Evolutionary conservation across 176 grass and related monocot species (phyloP).

Genomic region (Oryza rufipogon): DNA sequence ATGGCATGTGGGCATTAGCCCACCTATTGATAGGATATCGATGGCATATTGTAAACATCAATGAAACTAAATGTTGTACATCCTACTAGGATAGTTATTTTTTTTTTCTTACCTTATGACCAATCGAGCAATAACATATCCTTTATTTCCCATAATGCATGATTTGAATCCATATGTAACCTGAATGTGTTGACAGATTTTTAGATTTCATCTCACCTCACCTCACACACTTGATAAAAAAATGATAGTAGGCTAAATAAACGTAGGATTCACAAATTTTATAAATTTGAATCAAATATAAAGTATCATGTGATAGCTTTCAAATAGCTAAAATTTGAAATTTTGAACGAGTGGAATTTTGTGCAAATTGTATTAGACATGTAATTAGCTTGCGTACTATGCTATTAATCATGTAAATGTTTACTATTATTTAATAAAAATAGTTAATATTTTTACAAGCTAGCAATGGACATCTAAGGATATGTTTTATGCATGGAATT

Average conservation of each 20-base stretch:
- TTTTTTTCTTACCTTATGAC: constrained; percentile 52
- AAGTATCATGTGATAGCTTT: background rate
- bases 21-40: background rate
- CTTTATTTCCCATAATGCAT: constrained; percentile 60
- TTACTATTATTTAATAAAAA: background rate
- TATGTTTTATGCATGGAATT: background rate
- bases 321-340: background rate
- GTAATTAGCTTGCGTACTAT: background rate
- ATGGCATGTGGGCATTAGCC: background rate
- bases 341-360: background rate
- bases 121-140: constrained; percentile 51
- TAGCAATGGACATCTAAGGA: background rate
- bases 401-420: background rate
- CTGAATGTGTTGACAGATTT: constrained; percentile 33
- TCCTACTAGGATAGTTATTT: background rate
- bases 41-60: background rate
- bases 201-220: background rate
- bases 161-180: constrained; percentile 51
- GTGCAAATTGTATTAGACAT: background rate
- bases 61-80: background rate
- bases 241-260: background rate
- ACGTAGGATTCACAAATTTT: background rate
- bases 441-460: background rate
- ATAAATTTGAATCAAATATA: background rate
- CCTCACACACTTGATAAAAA: background rate